phyloP scores from a whole-genome alignment of 2,329 filamentous ascomycete genomes.

The Penicillium expansum region DNA sequence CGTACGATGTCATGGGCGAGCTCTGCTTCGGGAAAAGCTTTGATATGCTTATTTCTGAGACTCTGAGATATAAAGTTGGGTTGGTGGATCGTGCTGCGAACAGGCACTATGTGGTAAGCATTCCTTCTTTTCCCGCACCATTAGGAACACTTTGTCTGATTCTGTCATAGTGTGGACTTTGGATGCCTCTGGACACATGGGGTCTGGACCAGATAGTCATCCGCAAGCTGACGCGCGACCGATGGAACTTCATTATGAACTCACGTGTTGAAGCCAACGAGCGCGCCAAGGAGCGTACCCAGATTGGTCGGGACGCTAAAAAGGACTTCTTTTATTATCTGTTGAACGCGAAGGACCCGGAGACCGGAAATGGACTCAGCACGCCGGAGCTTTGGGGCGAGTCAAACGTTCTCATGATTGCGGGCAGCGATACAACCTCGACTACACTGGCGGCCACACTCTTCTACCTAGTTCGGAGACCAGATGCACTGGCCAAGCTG shows the following conservation, averaged over 20 bases:
- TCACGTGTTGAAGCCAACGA: slow-evolving; percentile 65
- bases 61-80: slow-evolving; percentile 62
- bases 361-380: slow-evolving; percentile 65
- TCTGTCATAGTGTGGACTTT: slow-evolving; percentile 61
- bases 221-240: slow-evolving; percentile 62
- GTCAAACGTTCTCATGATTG: slow-evolving; percentile 69
- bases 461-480: slow-evolving; percentile 42
- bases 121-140: neutral
- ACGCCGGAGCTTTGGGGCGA: slow-evolving; percentile 68
- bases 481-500: slow-evolving; percentile 31
- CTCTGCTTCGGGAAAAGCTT: slow-evolving; percentile 53
- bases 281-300: slow-evolving; percentile 55
- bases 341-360: slow-evolving; percentile 67
- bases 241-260: slow-evolving; percentile 69
- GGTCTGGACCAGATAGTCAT: slow-evolving; percentile 67
- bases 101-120: slow-evolving; percentile 64
- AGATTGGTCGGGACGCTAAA: slow-evolving; percentile 64
- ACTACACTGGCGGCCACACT: slow-evolving; percentile 53
- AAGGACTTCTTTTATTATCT: slow-evolving; percentile 76
- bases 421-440: slow-evolving; percentile 69
- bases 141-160: neutral
- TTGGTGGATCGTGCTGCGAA: slow-evolving; percentile 67
- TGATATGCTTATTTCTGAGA: slow-evolving; percentile 47
- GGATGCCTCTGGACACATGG: slow-evolving; percentile 66
- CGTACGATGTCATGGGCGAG: slow-evolving; percentile 53